These are phyloP conservation scores for Calonectria pseudoreteaudii DNA, from an alignment of 2,329 filamentous ascomycete genomes.

Conservation along the genomic window DNA sequence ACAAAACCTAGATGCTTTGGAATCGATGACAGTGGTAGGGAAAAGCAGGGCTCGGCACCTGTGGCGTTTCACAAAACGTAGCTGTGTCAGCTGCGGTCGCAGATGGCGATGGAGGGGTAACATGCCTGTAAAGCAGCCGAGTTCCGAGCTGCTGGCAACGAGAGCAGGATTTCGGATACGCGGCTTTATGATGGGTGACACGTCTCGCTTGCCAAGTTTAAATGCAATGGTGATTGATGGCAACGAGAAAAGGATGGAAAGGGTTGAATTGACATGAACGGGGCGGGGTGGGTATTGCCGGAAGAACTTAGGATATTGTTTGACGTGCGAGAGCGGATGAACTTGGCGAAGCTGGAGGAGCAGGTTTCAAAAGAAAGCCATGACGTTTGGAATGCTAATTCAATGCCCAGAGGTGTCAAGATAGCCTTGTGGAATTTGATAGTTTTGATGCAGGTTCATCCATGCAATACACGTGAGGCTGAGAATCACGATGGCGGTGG, in stretches of 20 bases:
- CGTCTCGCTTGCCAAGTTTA: constrained; percentile 6
- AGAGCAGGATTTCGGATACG: background rate
- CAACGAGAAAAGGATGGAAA: background rate
- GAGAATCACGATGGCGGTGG: background rate
- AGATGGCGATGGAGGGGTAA: constrained; percentile 4
- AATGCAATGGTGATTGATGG: background rate
- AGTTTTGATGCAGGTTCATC: background rate
- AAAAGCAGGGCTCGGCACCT: background rate
- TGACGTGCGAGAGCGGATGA: constrained; percentile 23
- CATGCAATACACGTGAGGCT: background rate
- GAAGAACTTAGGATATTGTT: background rate
- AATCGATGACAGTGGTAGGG: background rate
- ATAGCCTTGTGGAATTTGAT: background rate
- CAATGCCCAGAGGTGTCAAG: background rate
- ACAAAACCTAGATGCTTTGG: background rate
- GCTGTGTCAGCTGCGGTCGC: constrained; percentile 18
- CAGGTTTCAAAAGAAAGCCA: background rate
- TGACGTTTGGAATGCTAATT: background rate
- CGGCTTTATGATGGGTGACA: background rate
- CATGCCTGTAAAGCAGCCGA: constrained; percentile 1
- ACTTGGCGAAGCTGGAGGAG: background rate
- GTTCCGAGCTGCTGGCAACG: background rate
- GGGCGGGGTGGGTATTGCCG: background rate
- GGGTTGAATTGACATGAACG: background rate
- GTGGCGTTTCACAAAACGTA: constrained; percentile 14